Evolutionary conservation across 495 filamentous ascomycete species (phyloP).

Genomic region (Aspergillus leporis): DNA sequence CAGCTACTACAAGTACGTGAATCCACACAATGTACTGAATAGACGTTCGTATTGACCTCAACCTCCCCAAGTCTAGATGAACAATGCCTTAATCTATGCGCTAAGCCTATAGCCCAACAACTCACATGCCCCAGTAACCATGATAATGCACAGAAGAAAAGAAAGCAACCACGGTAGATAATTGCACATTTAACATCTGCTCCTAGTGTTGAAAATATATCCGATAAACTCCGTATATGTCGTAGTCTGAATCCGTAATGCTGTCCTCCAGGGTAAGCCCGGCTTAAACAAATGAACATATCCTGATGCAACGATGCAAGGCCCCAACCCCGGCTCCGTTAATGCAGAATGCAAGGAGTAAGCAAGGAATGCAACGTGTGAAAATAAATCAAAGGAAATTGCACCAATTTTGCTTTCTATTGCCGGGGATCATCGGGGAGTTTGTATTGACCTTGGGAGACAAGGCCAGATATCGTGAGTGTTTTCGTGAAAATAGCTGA

Average conservation of each 20-base stretch:
- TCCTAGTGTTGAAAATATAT: not conserved
- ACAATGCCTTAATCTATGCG: conserved; percentile 24
- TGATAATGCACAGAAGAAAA: conserved; percentile 10
- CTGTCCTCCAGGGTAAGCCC: conserved; percentile 2
- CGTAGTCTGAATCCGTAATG: conserved; percentile 8
- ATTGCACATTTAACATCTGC: conserved; percentile 3
- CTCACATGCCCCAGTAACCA: conserved; percentile 28
- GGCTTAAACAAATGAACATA: conserved; percentile 8
- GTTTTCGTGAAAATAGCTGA: not conserved
- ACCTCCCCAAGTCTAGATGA: not conserved
- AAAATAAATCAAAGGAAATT: conserved; percentile 4
- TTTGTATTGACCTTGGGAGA: not conserved
- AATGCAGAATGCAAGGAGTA: conserved; percentile 20
- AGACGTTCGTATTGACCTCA: not conserved
- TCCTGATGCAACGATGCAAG: conserved; percentile 18
- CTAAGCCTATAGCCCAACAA: conserved; percentile 26
- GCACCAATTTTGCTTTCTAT: conserved; percentile 2
- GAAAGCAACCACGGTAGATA: conserved; percentile 11
- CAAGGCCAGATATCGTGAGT: conserved; percentile 1
- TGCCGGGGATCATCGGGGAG: not conserved
- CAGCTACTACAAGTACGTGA: not conserved
- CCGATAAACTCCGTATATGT: conserved; percentile 12
- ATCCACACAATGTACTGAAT: not conserved
- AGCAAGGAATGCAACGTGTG: conserved; percentile 11
- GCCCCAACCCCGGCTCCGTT: conserved; percentile 10